phyloP scores from a whole-genome alignment of 139 green algal species.

The Haematococcus sp. region DNA sequence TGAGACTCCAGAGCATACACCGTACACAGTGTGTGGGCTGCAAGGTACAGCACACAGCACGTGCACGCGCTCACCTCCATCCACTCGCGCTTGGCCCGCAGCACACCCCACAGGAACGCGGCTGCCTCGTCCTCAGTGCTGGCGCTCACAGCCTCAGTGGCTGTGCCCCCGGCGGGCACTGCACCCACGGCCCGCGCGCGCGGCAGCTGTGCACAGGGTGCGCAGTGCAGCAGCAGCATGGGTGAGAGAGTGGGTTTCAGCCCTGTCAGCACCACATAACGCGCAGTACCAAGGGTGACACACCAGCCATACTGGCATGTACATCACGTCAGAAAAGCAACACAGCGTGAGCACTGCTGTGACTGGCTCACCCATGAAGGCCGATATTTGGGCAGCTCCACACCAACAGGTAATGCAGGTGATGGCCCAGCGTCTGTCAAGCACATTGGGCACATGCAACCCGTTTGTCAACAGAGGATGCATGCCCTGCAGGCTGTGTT shows the following conservation, averaged over 20 bases:
- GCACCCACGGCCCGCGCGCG: conserved; percentile 4
- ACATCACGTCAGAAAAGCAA: neutral
- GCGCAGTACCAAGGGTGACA: too few relatives aligned
- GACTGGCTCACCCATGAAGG: conserved; percentile 34
- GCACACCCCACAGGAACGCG: conserved; percentile 22
- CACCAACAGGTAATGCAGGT: conserved; percentile 10
- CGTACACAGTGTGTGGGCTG: too few relatives aligned
- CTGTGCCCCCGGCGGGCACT: neutral
- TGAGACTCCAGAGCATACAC: too few relatives aligned
- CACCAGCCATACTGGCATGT: neutral
- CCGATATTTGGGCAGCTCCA: conserved; percentile 15
- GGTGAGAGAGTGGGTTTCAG: neutral
- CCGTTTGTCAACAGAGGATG: neutral
- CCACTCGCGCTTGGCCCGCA: conserved; percentile 25
- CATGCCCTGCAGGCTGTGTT: too few relatives aligned
- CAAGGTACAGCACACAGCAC: too few relatives aligned
- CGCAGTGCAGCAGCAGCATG: neutral
- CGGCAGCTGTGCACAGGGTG: conserved; percentile 17
- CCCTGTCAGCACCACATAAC: neutral
- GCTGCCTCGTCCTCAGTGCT: conserved; percentile 23
- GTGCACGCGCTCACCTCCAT: conserved; percentile 28
- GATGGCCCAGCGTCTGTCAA: conserved; percentile 13
- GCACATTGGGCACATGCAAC: neutral
- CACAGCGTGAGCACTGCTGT: too few relatives aligned
- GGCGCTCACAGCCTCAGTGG: conserved; percentile 2